Evolutionary conservation across 805 yeast genomes (phyloP), one percentile per base, ranked within the genome.

Genomic region (Torulaspora indica): DNA sequence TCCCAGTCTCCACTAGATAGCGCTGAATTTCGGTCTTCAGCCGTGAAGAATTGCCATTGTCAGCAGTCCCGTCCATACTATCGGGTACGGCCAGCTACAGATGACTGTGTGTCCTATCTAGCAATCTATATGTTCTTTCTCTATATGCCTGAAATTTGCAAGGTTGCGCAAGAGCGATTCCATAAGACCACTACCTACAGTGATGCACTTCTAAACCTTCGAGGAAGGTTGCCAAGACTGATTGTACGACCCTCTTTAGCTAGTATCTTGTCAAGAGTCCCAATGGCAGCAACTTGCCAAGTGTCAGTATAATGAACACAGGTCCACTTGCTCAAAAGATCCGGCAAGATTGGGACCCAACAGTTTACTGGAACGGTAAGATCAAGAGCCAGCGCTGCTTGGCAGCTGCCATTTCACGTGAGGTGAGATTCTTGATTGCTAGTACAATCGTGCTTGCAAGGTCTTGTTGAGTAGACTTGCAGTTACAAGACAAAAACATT

Each of bases 1-100:
- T 85, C 0, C 96, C 96, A 23, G 87, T 76, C 24, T 81, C 75
- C 3, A 87, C 78, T 30, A 88, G 73, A 55, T 79, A 80, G 46
- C 78, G 78, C 54, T 84, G 87, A 35, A 87, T 82, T 55, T 80
- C 78, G 7, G 79, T 71, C 61, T 76, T 76, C 38, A 80, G 61
- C 35, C 60, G 63, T 8, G 51, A 33, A 36, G 51, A 27, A 9
- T 40, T 45, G 23, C 32, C 35, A 29, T 24, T 45, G 17, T 29
- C 30, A 34, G 28, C 20, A 29, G 24, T 29, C 22, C 18, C 25
- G 28, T 38, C 27, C 34, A 38, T 38, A 13, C 36, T 31, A 9
- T 5, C 8, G 18, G 10, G 2, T 5, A 6, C 14, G 9, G 13
- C 9, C 33, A 4, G 14, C 22, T 31, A 5, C n/a, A 4, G 34